Conservation (phyloP, 768 basidiomycete genomes). For the Cubamyces sp. region DNA sequence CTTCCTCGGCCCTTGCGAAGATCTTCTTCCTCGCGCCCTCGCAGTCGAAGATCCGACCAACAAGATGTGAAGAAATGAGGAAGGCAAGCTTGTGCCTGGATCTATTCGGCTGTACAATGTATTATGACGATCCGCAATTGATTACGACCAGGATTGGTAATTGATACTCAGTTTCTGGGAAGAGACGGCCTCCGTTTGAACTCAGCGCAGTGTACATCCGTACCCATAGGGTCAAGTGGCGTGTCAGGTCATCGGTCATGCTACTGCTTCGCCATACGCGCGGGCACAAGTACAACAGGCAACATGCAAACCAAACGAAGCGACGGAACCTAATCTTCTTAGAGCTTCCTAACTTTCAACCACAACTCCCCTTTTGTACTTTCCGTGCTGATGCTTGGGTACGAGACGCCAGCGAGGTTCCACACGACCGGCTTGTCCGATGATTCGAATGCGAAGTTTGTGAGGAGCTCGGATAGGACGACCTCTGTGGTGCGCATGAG, state of each 20-base stretch:
- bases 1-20: slow-evolving; percentile 54
- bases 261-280: too few relatives aligned
- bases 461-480: slow-evolving; percentile 34
- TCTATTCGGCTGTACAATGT: too few relatives aligned
- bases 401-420: slow-evolving; percentile 33
- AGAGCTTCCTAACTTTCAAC: slow-evolving; percentile 22
- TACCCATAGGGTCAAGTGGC: too few relatives aligned
- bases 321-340: background rate
- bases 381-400: slow-evolving; percentile 27
- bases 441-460: slow-evolving; percentile 33
- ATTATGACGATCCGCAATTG: too few relatives aligned
- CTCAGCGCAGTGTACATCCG: too few relatives aligned
- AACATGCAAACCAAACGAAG: background rate
- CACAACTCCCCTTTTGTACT: slow-evolving; percentile 29
- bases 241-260: too few relatives aligned
- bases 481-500: slow-evolving; percentile 27
- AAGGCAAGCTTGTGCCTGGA: too few relatives aligned
- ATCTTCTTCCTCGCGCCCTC: slow-evolving; percentile 44
- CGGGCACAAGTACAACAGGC: background rate
- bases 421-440: slow-evolving; percentile 32
- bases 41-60: slow-evolving; percentile 30
- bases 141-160: too few relatives aligned
- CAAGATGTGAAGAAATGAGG: too few relatives aligned
- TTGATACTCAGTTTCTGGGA: too few relatives aligned
- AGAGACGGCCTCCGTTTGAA: too few relatives aligned